Conservation (phyloP, 2,329 filamentous ascomycete genomes). For the Alternaria conjuncta region DNA sequence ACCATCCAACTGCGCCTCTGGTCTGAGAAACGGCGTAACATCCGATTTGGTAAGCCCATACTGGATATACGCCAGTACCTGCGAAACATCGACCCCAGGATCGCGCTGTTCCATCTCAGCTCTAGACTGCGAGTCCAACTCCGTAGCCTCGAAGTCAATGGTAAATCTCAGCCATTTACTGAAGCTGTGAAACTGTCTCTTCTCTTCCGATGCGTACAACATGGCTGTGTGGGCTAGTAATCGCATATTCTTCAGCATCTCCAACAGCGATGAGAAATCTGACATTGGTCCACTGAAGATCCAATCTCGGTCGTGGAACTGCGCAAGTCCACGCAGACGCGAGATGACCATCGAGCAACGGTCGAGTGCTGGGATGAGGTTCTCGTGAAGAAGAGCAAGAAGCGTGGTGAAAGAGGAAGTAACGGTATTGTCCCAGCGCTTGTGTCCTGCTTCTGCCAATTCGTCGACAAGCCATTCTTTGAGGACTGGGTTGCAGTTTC, state of each 20-base stretch:
- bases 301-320: constrained; percentile 73
- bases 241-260: constrained; percentile 76
- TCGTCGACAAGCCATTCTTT: constrained; percentile 90
- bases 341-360: constrained; percentile 81
- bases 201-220: constrained; percentile 74
- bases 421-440: constrained; percentile 92
- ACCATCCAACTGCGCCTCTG: constrained; percentile 44
- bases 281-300: constrained; percentile 59
- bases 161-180: constrained; percentile 83
- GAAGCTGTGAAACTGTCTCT: constrained; percentile 78
- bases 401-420: constrained; percentile 78
- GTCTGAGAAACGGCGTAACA: constrained; percentile 64
- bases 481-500: constrained; percentile 75
- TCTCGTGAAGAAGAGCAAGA: constrained; percentile 80
- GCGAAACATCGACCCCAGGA: constrained; percentile 73
- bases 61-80: constrained; percentile 79
- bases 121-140: constrained; percentile 62
- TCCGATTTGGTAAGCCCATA: constrained; percentile 71
- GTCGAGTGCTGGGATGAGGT: constrained; percentile 86
- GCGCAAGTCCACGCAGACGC: constrained; percentile 81
- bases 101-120: constrained; percentile 82
- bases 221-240: constrained; percentile 77
- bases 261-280: constrained; percentile 58
- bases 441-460: constrained; percentile 75
- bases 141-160: constrained; percentile 76